Base-by-base conservation (phyloP, 2,329 filamentous ascomycete genomes). In the Penicillium sp. region DNA sequence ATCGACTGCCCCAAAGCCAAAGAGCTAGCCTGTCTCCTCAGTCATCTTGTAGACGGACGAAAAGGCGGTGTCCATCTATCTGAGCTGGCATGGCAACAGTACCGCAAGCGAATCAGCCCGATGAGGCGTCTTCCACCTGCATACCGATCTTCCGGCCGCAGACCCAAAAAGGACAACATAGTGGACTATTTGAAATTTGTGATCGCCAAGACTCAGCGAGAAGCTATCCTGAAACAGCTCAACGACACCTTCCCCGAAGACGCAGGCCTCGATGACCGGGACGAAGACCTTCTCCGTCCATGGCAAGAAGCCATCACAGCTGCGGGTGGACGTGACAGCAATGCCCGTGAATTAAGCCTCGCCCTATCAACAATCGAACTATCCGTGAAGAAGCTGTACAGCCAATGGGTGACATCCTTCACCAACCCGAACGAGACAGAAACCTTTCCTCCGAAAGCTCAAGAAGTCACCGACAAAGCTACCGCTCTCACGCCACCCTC, bases 171-270 rank as follows among this genome's bases (percentile, higher is more conserved):
- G 6, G 40, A 52, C 2, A 71, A 74, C 35, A 68, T 76, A 28
- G 64, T 74, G 14, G 74, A 76, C 42, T 68, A 67, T 44, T 57
- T 76, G 9, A 69, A 66, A 29, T 75, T 75, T 38, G 47, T 62
- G 1, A 66, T 75, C 6, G 69, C 71, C 6, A 47, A 53, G 8
- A 48, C 49, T 0, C 63, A 68, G 34, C 63, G 57, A 3, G 31
- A 65, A 3, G 49, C 50, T 1, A 63, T 69, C 1, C 50, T 72
- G 0, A 49, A 38, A 6, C 52, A 65, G 3, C 65, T 74, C 7
- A 51, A 65, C 6, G 49, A 55, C 0, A 49, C 53, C 2, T 69
- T 63, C 36, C 50, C 61, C 0, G 56, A 62, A 23, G 24, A 39
- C 6, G 54, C 57, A 5, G 42, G 32, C 7, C 28, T 35, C 4